Conservation (phyloP, 352 stramenopile genomes). For the Globisporangium echinulatum region DNA sequence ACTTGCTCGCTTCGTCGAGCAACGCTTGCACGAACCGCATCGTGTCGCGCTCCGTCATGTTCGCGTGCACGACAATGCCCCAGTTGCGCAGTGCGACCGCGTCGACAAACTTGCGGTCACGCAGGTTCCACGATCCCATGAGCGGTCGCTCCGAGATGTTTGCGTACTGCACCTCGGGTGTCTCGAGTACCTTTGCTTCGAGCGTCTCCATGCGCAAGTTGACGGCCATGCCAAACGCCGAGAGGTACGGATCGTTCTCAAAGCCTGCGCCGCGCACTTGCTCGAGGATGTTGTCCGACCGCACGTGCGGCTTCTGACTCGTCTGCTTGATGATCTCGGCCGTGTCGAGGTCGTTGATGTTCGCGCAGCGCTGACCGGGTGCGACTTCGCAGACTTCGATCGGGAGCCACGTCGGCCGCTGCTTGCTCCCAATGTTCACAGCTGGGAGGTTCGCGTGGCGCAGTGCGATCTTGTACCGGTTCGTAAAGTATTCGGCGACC, state of each 20-base stretch:
- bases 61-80: constrained; percentile 47
- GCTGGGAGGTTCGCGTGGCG: constrained; percentile 58
- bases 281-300: constrained; percentile 51
- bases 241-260: constrained; percentile 60
- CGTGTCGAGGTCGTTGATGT: constrained; percentile 76
- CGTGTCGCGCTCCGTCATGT: constrained; percentile 26
- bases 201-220: constrained; percentile 41
- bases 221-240: constrained; percentile 57
- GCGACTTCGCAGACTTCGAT: constrained; percentile 80
- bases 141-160: constrained; percentile 55
- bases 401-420: constrained; percentile 53
- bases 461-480: constrained; percentile 49
- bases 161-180: constrained; percentile 56
- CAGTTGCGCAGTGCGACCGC: constrained; percentile 42
- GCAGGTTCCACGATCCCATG: constrained; percentile 70
- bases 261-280: constrained; percentile 60
- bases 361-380: constrained; percentile 56
- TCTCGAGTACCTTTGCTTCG: constrained; percentile 40
- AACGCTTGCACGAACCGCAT: constrained; percentile 39
- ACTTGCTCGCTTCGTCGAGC: constrained; percentile 25
- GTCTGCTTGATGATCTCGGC: constrained; percentile 80
- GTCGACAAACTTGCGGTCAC: constrained; percentile 62
- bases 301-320: constrained; percentile 35
- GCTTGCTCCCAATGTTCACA: constrained; percentile 62
- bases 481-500: constrained; percentile 55